Base-by-base conservation (phyloP, 257 asterid genomes). In the Solanum pennellii region DNA sequence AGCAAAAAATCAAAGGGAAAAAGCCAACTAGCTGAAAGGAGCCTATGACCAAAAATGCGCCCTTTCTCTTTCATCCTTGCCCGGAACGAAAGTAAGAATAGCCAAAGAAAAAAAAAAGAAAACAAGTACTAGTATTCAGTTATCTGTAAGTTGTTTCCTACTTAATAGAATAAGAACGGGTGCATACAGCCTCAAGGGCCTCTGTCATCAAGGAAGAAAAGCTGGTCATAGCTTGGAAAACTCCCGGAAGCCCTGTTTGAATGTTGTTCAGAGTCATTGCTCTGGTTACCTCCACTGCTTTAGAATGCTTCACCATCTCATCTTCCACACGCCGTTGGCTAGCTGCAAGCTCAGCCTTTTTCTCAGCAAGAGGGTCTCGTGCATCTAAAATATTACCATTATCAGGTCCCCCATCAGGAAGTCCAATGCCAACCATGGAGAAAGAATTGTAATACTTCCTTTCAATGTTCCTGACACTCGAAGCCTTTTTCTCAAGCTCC, bases 161-260 rank as follows among this genome's bases (percentile, higher is more conserved):
- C 88, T 93, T 92, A 85, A 97, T 96, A 47, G 98, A 91, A 88
- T 97, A 97, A 52, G 99, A 97, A 41, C 94, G 91, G 3, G 92
- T 92, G 92, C 99, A 97, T 35, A 92, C 99, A 5, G 92, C 87
- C 90, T 90, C 98, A 23, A 96, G 98, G 65, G 98, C 95, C 89
- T 94, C 99, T 1, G 94, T 92, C 85, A 96, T 91, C 90, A 97
- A 85, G 16, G 93, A 92, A 16, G 99, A 97, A 86, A 97, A 97
- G 85, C 99, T 96, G 59, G 98, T 93, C 99, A 97, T 93, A 16
- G 99, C 99, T 90, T 96, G 99, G 90, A 97, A 96, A 87, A 97
- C 99, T 33, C 98, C 98, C 0, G 99, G 99, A 92, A 97, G 84
- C 18, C 99, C 99, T 0, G 99, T 97, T 83, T 97, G 99, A 39